Evolutionary conservation across 1,139 yeast species (phyloP).

Genomic region (Geotrichum aggregatum): DNA sequence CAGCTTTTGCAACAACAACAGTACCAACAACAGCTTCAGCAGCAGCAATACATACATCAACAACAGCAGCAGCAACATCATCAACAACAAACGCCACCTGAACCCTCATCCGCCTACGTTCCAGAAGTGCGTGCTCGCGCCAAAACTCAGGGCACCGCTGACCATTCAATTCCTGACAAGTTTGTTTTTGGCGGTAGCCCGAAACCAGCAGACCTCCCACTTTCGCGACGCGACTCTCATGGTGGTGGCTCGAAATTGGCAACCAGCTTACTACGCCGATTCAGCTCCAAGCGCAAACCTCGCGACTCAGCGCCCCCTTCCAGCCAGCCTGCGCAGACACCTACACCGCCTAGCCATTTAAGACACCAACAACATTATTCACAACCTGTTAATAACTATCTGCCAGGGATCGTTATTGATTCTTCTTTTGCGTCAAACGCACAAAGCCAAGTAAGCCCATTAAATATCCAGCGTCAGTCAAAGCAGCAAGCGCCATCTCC

Average conservation of each 20-base stretch:
- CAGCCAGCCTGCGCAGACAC: background rate
- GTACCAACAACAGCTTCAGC: conserved; percentile 21
- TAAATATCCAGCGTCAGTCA: no score
- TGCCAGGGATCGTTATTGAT: background rate
- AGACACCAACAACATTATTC: conserved; percentile 16
- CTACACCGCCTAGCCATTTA: background rate
- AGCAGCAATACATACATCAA: background rate
- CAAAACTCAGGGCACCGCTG: conserved; percentile 29
- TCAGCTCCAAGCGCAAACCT: conserved; percentile 30
- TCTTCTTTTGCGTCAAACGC: conserved; percentile 1
- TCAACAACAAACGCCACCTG: background rate
- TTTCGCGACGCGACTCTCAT: conserved; percentile 5
- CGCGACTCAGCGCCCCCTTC: conserved; percentile 9
- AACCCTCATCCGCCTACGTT: conserved; percentile 19
- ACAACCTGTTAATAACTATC: conserved; percentile 16
- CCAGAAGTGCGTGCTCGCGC: conserved; percentile 25
- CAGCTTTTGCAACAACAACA: conserved; percentile 2
- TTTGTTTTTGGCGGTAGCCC: conserved; percentile 19
- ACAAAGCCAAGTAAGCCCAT: background rate
- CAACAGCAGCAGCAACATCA: background rate
- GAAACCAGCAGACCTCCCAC: background rate
- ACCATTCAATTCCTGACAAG: conserved; percentile 9
- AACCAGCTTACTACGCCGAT: conserved; percentile 29
- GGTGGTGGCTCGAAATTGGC: conserved; percentile 25
- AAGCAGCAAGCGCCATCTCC: background rate